Conservation (phyloP, 108 stramenopile genomes). For the Conticribra weissflogii region DNA sequence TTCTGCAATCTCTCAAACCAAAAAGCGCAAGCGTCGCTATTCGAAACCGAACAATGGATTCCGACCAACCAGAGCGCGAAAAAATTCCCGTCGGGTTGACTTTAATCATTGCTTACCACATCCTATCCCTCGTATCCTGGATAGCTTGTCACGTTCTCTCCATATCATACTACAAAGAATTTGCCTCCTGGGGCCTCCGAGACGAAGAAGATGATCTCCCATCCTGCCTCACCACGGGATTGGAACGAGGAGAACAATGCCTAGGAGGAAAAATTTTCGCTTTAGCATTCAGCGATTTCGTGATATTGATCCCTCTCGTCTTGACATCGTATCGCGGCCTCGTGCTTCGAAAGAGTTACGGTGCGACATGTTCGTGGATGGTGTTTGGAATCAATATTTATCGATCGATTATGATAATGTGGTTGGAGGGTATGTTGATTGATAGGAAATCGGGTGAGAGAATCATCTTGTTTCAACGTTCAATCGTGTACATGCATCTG, state of each 20-base stretch:
- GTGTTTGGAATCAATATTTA: slow-evolving; percentile 23
- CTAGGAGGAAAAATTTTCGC: slow-evolving; percentile 5
- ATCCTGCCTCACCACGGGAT: background rate
- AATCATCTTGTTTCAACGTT: background rate
- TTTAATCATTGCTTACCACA: slow-evolving; percentile 8
- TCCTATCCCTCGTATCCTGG: slow-evolving; percentile 13
- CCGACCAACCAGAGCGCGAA: background rate
- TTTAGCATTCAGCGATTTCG: slow-evolving; percentile 7
- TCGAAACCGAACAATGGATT: background rate
- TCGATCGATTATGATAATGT: slow-evolving; percentile 5
- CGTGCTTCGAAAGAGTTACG: background rate
- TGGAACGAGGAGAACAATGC: background rate
- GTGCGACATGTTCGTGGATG: background rate
- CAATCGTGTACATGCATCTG: background rate
- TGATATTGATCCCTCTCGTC: slow-evolving; percentile 3
- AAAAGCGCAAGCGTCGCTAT: background rate
- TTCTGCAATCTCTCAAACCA: background rate
- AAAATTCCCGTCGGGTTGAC: slow-evolving; percentile 5
- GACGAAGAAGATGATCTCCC: background rate
- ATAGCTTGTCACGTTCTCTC: slow-evolving; percentile 13
- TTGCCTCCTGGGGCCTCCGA: slow-evolving; percentile 9
- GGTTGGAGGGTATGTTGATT: background rate
- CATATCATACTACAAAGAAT: slow-evolving; percentile 1
- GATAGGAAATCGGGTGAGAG: background rate
- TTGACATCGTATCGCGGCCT: background rate